Evolutionary conservation across 177 flowering plant genomes (phyloP).

Genomic region (Telopea speciosissima): DNA sequence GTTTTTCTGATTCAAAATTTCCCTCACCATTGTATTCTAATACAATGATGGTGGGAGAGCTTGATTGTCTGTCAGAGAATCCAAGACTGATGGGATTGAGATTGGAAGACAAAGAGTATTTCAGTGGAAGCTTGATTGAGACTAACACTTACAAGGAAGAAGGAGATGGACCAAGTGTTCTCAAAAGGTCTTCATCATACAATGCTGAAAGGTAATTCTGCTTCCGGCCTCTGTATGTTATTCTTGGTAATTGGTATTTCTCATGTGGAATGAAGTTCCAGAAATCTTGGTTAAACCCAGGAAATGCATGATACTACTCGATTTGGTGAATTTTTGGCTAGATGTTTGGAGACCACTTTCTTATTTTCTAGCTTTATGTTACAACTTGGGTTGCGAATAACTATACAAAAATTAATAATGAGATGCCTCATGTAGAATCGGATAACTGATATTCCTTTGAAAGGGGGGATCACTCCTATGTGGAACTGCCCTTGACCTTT

Average conservation of each 20-base stretch:
- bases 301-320: background rate
- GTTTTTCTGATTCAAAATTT: slow-evolving; percentile 56
- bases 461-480: too few species aligned
- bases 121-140: slow-evolving; percentile 91
- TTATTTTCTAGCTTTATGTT: background rate
- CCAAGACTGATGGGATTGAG: slow-evolving; percentile 62
- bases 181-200: slow-evolving; percentile 86
- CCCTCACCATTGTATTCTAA: slow-evolving; percentile 72
- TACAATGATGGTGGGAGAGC: slow-evolving; percentile 65
- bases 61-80: slow-evolving; percentile 66
- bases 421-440: background rate
- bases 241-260: background rate
- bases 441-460: background rate
- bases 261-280: background rate
- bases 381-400: background rate
- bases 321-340: background rate
- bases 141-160: slow-evolving; percentile 44
- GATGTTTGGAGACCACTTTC: background rate
- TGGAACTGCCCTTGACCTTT: too few species aligned
- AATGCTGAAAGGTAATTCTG: slow-evolving; percentile 74
- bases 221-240: background rate
- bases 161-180: slow-evolving; percentile 29
- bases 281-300: background rate
- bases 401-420: background rate
- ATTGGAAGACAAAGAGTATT: slow-evolving; percentile 86